Conservation (phyloP, 106 monocot species). For the Dendrobium nobile region DNA sequence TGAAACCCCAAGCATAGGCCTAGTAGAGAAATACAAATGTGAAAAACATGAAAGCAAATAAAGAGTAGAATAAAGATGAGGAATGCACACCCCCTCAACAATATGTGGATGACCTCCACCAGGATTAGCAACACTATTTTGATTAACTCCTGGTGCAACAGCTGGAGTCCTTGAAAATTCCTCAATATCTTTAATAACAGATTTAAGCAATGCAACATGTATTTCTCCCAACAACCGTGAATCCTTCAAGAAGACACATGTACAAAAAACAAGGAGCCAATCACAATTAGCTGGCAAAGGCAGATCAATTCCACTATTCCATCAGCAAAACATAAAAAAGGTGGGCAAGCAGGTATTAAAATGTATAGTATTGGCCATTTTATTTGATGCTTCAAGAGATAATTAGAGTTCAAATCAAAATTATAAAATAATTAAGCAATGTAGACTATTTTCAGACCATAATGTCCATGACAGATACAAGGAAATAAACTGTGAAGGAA, state of each 20-base stretch:
- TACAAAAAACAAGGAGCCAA: conserved; percentile 1
- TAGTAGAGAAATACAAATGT: conserved; percentile 18
- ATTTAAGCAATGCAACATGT: conserved; percentile 73
- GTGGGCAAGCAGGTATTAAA: neutral
- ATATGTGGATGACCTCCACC: conserved; percentile 89
- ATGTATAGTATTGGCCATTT: neutral
- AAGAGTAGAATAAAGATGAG: neutral
- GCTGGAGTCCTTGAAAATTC: conserved; percentile 88
- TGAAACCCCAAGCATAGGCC: conserved; percentile 97
- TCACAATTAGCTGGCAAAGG: neutral
- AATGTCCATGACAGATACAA: neutral
- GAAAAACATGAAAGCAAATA: conserved; percentile 1
- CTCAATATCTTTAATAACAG: conserved; percentile 92
- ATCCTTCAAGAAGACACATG: conserved; percentile 32
- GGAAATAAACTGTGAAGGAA: neutral
- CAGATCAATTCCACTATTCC: neutral
- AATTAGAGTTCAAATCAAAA: neutral
- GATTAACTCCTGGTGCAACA: conserved; percentile 49
- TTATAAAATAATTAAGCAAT: neutral
- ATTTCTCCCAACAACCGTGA: conserved; percentile 82
- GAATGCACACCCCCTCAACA: conserved; percentile 70
- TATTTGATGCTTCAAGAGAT: neutral
- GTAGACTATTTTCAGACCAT: neutral
- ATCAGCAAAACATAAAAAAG: neutral
- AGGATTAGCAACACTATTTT: conserved; percentile 74